Percentiles rank a stretch among this genome's conserved stretches.
Conservation (phyloP, 192 early-diverging fungal genomes). For the Gonapodya prolifera region DNA sequence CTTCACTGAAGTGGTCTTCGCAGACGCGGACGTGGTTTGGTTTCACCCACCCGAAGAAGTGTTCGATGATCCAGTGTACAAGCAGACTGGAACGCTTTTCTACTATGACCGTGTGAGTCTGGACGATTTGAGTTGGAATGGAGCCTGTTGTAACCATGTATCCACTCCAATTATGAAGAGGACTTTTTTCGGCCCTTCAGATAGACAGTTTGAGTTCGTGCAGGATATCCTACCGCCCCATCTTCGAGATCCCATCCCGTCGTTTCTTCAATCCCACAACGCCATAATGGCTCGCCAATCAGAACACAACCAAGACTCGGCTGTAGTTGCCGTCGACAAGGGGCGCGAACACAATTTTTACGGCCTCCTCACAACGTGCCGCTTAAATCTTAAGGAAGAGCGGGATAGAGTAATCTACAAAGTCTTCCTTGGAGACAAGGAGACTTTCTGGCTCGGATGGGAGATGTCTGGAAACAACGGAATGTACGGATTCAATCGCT, state of each 20-base stretch:
- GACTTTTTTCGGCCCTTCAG: not conserved
- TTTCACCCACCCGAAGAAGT: constrained; percentile 40
- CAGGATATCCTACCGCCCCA: not conserved
- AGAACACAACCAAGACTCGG: not conserved
- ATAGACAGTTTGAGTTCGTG: not conserved
- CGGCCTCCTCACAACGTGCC: not conserved
- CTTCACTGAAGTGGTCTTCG: constrained; percentile 48
- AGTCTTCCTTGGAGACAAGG: constrained; percentile 50
- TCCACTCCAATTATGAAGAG: not conserved
- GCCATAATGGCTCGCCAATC: not conserved
- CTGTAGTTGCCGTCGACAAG: constrained; percentile 1
- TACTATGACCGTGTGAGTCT: constrained; percentile 38
- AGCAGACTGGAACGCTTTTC: constrained; percentile 39
- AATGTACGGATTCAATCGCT: not conserved
- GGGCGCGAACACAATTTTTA: not conserved
- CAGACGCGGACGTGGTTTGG: constrained; percentile 60
- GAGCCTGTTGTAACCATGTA: no score
- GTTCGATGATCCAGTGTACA: constrained; percentile 32
- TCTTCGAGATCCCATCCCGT: not conserved
- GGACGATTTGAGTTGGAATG: no score
- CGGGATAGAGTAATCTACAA: constrained; percentile 33
- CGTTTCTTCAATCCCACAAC: not conserved
- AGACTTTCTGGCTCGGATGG: constrained; percentile 53
- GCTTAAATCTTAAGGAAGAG: constrained; percentile 8
- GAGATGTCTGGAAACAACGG: constrained; percentile 24